These are phyloP conservation scores for Diplocarpon rosae DNA, from an alignment of 2,329 filamentous ascomycete species.

Conservation along the genomic window DNA sequence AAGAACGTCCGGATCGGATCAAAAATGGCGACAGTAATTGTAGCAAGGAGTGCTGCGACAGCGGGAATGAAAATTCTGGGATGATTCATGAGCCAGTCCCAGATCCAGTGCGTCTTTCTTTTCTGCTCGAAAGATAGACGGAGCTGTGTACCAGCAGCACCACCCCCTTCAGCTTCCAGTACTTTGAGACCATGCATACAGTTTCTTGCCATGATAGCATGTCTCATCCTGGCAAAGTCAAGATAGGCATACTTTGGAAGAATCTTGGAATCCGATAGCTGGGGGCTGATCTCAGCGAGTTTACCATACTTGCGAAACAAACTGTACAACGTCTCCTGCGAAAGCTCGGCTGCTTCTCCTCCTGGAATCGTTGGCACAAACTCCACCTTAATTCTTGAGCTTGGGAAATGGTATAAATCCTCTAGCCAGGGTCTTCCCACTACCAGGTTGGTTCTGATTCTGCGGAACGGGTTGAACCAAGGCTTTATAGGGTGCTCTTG, in stretches of 20 bases:
- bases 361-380: constrained; percentile 67
- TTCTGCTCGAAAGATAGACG: constrained; percentile 76
- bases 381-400: constrained; percentile 65
- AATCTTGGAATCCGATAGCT: constrained; percentile 78
- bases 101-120: constrained; percentile 65
- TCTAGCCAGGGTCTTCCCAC: constrained; percentile 87
- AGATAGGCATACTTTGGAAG: constrained; percentile 70
- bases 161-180: constrained; percentile 57
- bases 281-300: constrained; percentile 70
- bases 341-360: constrained; percentile 63
- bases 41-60: constrained; percentile 69
- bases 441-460: constrained; percentile 62
- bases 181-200: constrained; percentile 82
- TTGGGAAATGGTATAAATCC: constrained; percentile 77
- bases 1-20: constrained; percentile 93
- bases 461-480: constrained; percentile 78
- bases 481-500: constrained; percentile 63
- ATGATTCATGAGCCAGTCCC: constrained; percentile 79
- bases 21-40: constrained; percentile 77
- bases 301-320: constrained; percentile 87
- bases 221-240: constrained; percentile 54
- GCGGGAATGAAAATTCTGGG: constrained; percentile 80
- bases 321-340: constrained; percentile 76
- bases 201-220: constrained; percentile 26
- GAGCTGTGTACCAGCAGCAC: constrained; percentile 63